Evolutionary conservation across 805 yeast genomes (phyloP).

Genomic region (Candida saitoana): DNA sequence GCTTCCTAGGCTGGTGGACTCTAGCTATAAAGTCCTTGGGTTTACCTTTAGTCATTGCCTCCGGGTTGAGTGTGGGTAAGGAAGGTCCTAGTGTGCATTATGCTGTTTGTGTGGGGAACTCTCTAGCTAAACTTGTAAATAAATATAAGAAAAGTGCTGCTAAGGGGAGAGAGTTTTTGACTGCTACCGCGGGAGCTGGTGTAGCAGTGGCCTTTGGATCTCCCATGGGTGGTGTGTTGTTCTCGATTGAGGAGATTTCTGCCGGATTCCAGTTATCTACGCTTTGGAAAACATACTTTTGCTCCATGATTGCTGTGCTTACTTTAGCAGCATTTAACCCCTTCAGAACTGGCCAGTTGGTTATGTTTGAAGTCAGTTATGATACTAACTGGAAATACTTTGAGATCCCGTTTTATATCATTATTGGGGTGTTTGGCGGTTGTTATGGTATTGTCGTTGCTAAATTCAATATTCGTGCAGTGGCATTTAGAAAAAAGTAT

Average conservation of each 20-base stretch:
- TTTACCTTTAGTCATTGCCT: conserved; percentile 84
- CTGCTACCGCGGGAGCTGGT: conserved; percentile 96
- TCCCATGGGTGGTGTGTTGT: conserved; percentile 94
- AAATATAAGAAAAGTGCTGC: conserved; percentile 44
- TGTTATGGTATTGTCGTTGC: conserved; percentile 77
- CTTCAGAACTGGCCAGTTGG: conserved; percentile 90
- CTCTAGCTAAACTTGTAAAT: conserved; percentile 55
- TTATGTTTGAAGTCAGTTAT: conserved; percentile 86
- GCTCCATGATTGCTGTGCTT: conserved; percentile 83
- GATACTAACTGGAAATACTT: conserved; percentile 81
- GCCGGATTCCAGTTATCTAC: conserved; percentile 69
- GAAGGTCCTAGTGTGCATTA: conserved; percentile 99
- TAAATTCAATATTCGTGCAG: conserved; percentile 70
- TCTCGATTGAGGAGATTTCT: conserved; percentile 88
- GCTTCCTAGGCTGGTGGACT: conserved; percentile 72
- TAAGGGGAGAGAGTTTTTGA: conserved; percentile 55
- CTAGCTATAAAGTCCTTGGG: conserved; percentile 72
- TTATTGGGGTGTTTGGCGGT: conserved; percentile 90
- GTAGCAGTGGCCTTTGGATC: conserved; percentile 98
- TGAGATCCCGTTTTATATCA: conserved; percentile 75
- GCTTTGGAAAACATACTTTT: conserved; percentile 87
- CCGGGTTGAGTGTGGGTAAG: conserved; percentile 92
- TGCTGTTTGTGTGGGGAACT: conserved; percentile 92
- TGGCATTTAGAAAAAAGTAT: conserved; percentile 70
- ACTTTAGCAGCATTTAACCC: conserved; percentile 82